phyloP scores from a whole-genome alignment of 495 filamentous ascomycete genomes.

The Aspergillus kassunensis region DNA sequence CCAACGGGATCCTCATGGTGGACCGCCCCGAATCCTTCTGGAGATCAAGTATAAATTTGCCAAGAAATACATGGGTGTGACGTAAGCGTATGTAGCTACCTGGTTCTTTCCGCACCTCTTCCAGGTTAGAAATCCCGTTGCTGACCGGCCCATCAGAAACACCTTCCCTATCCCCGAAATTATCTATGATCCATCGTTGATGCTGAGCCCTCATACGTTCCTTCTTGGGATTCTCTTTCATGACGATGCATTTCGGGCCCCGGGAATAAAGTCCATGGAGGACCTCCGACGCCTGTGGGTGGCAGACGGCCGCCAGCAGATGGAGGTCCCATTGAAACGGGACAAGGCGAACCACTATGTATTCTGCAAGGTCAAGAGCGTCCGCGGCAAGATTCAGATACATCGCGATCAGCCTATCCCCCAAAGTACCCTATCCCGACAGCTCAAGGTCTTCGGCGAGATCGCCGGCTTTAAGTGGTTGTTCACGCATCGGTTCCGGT shows the following conservation, averaged over 20 bases:
- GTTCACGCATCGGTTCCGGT: constrained; percentile 30
- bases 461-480: constrained; percentile 29
- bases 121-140: neutral
- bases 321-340: constrained; percentile 24
- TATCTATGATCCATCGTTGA: constrained; percentile 27
- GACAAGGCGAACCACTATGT: constrained; percentile 24
- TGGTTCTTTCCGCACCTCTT: too few species aligned
- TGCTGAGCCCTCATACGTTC: constrained; percentile 21
- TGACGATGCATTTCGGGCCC: constrained; percentile 26
- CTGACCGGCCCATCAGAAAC: constrained; percentile 19
- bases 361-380: constrained; percentile 15
- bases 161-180: constrained; percentile 28
- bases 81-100: too few species aligned
- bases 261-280: too few species aligned
- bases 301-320: too few species aligned
- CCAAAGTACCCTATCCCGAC: too few species aligned
- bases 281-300: too few species aligned
- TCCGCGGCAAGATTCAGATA: constrained; percentile 24
- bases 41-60: too few species aligned
- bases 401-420: too few species aligned
- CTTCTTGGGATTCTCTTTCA: constrained; percentile 31
- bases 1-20: too few species aligned
- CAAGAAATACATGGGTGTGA: too few species aligned
- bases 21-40: too few species aligned
- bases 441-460: too few species aligned